These are phyloP conservation scores for Rhodotorula diobovata DNA, from an alignment of 768 basidiomycete genomes.

Conservation along the genomic window DNA sequence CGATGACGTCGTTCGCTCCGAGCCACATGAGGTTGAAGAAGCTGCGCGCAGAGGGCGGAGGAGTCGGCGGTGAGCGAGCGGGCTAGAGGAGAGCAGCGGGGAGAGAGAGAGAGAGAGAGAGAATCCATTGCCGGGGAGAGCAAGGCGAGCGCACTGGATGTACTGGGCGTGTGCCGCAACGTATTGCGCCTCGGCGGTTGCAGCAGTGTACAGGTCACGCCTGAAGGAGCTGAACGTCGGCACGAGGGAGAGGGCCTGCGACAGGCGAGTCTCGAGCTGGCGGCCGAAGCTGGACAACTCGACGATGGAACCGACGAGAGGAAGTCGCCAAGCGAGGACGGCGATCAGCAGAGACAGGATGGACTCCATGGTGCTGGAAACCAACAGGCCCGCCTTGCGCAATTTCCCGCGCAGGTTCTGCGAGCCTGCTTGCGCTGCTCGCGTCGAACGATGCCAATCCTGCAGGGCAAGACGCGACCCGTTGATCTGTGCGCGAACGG, in stretches of 20 bases:
- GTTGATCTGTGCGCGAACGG: background rate
- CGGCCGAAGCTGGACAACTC: background rate
- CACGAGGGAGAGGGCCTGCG: slow-evolving; percentile 44
- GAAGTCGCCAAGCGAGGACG: background rate
- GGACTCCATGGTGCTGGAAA: background rate
- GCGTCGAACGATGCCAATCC: background rate
- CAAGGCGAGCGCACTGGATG: slow-evolving; percentile 5
- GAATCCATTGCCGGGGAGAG: too few relatives aligned
- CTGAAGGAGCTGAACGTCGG: slow-evolving; percentile 20
- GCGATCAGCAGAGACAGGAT: background rate
- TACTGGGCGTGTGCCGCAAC: slow-evolving; percentile 17
- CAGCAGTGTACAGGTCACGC: background rate
- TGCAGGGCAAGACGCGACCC: background rate
- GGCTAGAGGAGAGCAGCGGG: too few relatives aligned
- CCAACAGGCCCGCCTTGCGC: background rate
- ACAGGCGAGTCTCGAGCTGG: slow-evolving; percentile 41
- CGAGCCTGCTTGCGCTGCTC: background rate
- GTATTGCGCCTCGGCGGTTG: slow-evolving; percentile 1
- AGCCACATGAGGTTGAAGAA: slow-evolving; percentile 83
- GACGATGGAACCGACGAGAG: background rate
- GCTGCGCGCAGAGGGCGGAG: background rate
- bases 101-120: too few relatives aligned
- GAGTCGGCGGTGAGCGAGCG: slow-evolving; percentile 42
- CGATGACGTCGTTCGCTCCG: slow-evolving; percentile 79
- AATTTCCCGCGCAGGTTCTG: too few relatives aligned